Percentiles rank a stretch among this genome's conserved stretches.
These are phyloP conservation scores for Agrocybe pediades DNA, from an alignment of 768 basidiomycete genomes.

Conservation along the genomic window DNA sequence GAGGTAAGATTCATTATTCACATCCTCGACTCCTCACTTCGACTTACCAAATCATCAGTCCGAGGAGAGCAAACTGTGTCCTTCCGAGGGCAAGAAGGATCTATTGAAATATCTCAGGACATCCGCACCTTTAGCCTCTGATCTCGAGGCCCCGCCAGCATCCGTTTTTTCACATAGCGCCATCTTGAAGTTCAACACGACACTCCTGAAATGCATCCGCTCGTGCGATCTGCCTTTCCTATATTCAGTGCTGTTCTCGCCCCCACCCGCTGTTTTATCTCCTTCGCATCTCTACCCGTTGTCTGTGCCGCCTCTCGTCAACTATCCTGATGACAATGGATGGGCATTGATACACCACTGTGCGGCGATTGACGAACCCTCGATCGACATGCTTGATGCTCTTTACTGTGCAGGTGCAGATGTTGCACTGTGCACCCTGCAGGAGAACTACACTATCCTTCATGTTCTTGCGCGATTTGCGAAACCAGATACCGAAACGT, in stretches of 20 bases:
- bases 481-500: conserved; percentile 31
- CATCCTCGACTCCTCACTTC: conserved; percentile 7
- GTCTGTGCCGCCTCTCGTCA: conserved; percentile 61
- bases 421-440: conserved; percentile 63
- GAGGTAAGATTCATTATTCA: conserved; percentile 48
- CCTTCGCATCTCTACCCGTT: conserved; percentile 42
- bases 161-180: conserved; percentile 43
- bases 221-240: conserved; percentile 51
- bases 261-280: conserved; percentile 39
- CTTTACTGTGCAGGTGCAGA: conserved; percentile 80
- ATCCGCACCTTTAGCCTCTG: conserved; percentile 37
- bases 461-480: conserved; percentile 60
- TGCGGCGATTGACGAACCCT: conserved; percentile 55
- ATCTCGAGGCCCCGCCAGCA: conserved; percentile 42
- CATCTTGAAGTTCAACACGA: conserved; percentile 45
- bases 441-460: conserved; percentile 66
- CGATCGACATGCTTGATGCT: conserved; percentile 63
- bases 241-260: conserved; percentile 56
- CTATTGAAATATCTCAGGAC: conserved; percentile 39
- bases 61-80: conserved; percentile 36
- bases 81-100: conserved; percentile 31
- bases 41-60: conserved; percentile 28
- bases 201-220: conserved; percentile 55
- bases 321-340: conserved; percentile 64
- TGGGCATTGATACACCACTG: conserved; percentile 79